Base-by-base conservation (phyloP, 2,329 filamentous ascomycete species). In the Phyllosticta capitalensis region DNA sequence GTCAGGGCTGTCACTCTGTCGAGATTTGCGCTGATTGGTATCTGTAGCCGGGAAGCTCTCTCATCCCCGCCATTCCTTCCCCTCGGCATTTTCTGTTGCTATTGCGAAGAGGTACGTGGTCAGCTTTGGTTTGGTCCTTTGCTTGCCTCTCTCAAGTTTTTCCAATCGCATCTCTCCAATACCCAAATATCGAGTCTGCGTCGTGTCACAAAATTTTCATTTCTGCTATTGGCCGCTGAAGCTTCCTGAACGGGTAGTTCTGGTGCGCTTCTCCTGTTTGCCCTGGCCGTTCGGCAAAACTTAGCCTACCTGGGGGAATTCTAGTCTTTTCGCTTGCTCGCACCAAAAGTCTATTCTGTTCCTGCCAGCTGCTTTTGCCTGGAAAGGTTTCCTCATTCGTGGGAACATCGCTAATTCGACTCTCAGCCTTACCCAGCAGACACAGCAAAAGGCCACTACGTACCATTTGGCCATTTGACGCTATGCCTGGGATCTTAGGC, bases 401-500 rank as follows among this genome's bases (percentile, higher is more conserved):
- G 9, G 10, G 10, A 12, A 38, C 9, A 38, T 38, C 17, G 7
- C 38, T 45, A 7, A 45, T n/a, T n/a, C 12, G n/a, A 5, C 38
- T 45, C 14, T n/a, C 17, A 45, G 38, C 14, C 17, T 45, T 45
- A n/a, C 38, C 38, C 14, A n/a, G 17, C 1, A 45, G 38, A 45
- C 38, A n/a, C 4, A 45, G n/a, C 14, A 45, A n/a, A 45, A 45
- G 38, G 38, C 38, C 14, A n/a, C 38, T n/a, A 1, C 2, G n/a
- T 45, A 5, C 14, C 7, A 7, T 45, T 45, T n/a, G 38, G 38
- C 49, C 55, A 52, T 45, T 51, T 20, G 50, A 38, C 55, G 52
- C 24, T 19, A 61, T 61, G 59, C 55, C 59, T 69, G 67, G 67
- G 51, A 66, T 69, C 20, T 61, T 67, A 9, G 63, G 75, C 60